Evolutionary conservation across 169 alveolate species (phyloP).

Genomic region (Theileria parva): DNA sequence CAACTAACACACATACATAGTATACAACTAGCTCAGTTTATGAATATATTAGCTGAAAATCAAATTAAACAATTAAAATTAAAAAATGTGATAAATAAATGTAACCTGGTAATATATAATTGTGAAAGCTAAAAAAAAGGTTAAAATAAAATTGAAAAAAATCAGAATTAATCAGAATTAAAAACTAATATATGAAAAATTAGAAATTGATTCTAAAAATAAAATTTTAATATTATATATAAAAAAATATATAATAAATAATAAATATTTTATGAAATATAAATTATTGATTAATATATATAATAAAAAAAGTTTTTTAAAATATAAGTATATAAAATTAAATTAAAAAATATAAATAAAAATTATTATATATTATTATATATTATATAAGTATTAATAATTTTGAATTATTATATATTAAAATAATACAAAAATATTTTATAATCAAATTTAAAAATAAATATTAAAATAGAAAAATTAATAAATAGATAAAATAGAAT

Average conservation of each 20-base stretch:
- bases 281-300: background rate
- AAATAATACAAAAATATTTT: too few relatives aligned
- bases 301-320: too few relatives aligned
- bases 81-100: background rate
- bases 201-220: too few relatives aligned
- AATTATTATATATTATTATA: too few relatives aligned
- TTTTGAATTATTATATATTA: too few relatives aligned
- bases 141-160: background rate
- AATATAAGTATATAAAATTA: too few relatives aligned
- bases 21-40: background rate
- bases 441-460: background rate
- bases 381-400: too few relatives aligned
- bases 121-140: background rate
- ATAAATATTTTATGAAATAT: background rate
- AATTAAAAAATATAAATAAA: too few relatives aligned
- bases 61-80: background rate
- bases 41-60: too few relatives aligned
- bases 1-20: background rate
- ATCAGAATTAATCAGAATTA: background rate
- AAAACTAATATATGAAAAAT: too few relatives aligned
- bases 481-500: background rate
- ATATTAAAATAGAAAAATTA: too few relatives aligned
- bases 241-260: background rate
- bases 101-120: background rate
- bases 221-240: too few relatives aligned